Evolutionary conservation across 1,284 basidiomycete species (phyloP), one percentile per base, ranked within the genome.

Genomic region (Termitomyces sp.): DNA sequence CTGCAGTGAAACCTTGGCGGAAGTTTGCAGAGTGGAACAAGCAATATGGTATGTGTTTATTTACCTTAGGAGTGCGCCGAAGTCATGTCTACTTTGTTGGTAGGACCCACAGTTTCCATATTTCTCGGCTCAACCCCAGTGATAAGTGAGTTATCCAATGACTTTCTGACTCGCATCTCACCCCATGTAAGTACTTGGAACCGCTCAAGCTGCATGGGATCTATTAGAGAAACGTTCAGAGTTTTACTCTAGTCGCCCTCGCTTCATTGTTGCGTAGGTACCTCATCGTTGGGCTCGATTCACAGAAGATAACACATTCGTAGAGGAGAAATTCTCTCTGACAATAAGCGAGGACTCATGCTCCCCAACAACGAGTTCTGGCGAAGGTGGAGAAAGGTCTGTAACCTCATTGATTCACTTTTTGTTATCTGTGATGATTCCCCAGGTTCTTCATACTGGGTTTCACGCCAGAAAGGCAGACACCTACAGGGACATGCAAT

Each of bases 41-140:
- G 42, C 61, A 71, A 52, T 81, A 80, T 58, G 79, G 77, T 76
- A 56, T 41, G 68, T 13, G 12, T 28, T 34, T 17, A 19, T 28
- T 34, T 17, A 19, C 1, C 10, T n/a, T n/a, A 36, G 30, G 8
- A 31, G 4, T 44, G 1, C 5, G 5, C 7, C 24, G 36, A 31
- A 43, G 28, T 15, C 21, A 13, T 24, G 15, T 13, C 17, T 36
- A 36, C 5, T 19, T 12, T 3, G 3, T 7, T 13, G 26, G 2
- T 12, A 69, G 81, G 79, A 1, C 75, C 82, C 1, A 75, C 83
- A 30, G 71, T 82, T 24, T 79, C 77, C 15, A 71, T 86, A 5
- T 77, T 80, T 58, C 67, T 83, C 31, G 79, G 79, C 2, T 70
- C 70, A 10, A 80, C 79, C 1, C 77, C 78, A 5, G 76, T 78